Conservation (phyloP, 2,329 filamentous ascomycete genomes). For the Arthroderma sp. region DNA sequence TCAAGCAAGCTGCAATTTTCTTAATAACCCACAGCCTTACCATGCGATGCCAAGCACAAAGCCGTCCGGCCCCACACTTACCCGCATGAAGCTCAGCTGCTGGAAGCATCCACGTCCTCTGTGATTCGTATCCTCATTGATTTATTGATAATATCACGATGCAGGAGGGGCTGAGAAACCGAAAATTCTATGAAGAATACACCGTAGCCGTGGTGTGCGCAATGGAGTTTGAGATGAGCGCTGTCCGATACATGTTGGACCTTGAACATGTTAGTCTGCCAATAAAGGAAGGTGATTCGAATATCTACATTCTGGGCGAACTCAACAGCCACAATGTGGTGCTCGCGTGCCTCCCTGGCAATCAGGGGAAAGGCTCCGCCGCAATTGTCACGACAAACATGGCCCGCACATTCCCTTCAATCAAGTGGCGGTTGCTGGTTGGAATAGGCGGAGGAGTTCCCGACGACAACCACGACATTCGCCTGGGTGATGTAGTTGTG, state of each 20-base stretch:
- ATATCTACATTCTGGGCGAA: conserved; percentile 12
- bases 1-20: no score
- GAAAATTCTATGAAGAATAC: conserved; percentile 5
- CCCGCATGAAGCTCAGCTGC: no score
- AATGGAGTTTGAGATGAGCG: conserved; percentile 4
- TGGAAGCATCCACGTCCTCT: no score
- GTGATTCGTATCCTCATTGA: no score
- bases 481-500: conserved; percentile 14
- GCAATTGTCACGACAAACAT: conserved; percentile 9
- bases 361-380: conserved; percentile 9
- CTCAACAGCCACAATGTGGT: conserved; percentile 12
- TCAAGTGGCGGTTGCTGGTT: conserved; percentile 13
- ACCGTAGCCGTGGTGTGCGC: conserved; percentile 8
- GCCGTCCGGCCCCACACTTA: no score
- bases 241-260: conserved; percentile 5
- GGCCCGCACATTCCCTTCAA: conserved; percentile 8
- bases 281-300: conserved; percentile 5
- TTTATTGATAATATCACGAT: no score
- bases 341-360: conserved; percentile 11
- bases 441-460: conserved; percentile 15
- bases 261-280: not conserved
- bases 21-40: no score
- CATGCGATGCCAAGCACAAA: no score
- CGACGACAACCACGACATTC: conserved; percentile 8
- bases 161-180: no score